Evolutionary conservation across 2,329 filamentous ascomycete genomes (phyloP), one percentile per base, ranked within the genome.

Genomic region (Curvularia sp.): DNA sequence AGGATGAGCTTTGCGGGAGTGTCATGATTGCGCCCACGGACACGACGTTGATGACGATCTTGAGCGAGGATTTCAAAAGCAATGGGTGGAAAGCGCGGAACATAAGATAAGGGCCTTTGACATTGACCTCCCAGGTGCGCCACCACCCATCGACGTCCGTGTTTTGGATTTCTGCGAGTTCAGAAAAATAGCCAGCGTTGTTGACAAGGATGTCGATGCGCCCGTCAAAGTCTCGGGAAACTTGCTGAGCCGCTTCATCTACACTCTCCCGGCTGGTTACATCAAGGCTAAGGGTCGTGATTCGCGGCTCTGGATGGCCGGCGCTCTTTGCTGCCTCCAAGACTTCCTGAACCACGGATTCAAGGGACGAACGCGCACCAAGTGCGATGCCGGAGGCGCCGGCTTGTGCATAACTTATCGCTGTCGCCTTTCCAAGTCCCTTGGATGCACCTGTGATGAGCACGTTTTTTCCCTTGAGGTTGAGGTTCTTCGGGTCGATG

Each of bases 361-460:
- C 65, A 12, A 84, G 74, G 4, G 63, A 30, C 3, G 66, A 83
- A 19, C 86, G 82, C 0, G 84, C 85, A 2, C 76, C 81, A 18
- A 88, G 75, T 9, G 80, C 82, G 53, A 89, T 86, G 18, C 75
- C 68, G 0, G 81, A 80, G 42, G 81, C 82, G 5, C 85, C 85
- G 3, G 85, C 84, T 65, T 75, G 75, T 23, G 85, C 86, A 64
- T 81, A 88, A 12, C 82, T 81, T 18, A 83, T 65, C 1, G 84
- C 84, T 4, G 81, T 83, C 8, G 80, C 79, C 7, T 75, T 76
- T 8, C 86, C 85, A 25, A 87, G 79, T 3, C 85, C 84, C 57
- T 80, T 82, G 3, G 81, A 84, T 0, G 81, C 84, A 7, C 85
- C 86, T 0, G 80, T 84, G 48, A 88, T 81, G 60, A 89, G 77